These are phyloP conservation scores for Gastrodia elata DNA, from an alignment of 106 monocot species.

Conservation along the genomic window DNA sequence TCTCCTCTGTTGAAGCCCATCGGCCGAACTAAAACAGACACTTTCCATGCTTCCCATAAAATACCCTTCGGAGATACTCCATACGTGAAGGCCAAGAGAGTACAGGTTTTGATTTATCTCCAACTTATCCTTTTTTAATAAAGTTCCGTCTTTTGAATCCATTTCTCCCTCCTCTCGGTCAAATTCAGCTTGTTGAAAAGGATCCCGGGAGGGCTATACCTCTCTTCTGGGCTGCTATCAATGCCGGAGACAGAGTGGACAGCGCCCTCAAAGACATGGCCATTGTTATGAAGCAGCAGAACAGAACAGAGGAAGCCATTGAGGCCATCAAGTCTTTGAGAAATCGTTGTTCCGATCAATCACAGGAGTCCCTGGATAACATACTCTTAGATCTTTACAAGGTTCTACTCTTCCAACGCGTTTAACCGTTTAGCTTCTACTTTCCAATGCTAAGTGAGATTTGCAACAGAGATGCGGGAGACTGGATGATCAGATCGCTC, in stretches of 20 bases:
- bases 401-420: constrained; percentile 16
- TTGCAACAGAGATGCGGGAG: constrained; percentile 59
- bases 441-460: background rate
- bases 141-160: background rate
- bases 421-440: background rate
- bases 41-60: constrained; percentile 66
- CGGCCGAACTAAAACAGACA: constrained; percentile 21
- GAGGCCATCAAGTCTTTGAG: constrained; percentile 81
- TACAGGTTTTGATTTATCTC: constrained; percentile 45
- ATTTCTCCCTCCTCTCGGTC: background rate
- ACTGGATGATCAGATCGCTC: constrained; percentile 69
- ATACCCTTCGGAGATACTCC: constrained; percentile 86
- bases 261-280: constrained; percentile 94
- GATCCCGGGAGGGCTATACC: constrained; percentile 80
- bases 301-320: constrained; percentile 84
- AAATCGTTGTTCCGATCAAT: constrained; percentile 66
- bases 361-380: constrained; percentile 84
- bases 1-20: constrained; percentile 57
- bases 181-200: constrained; percentile 65
- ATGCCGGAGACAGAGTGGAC: constrained; percentile 77
- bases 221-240: constrained; percentile 86
- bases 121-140: background rate
- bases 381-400: constrained; percentile 90
- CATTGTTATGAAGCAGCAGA: constrained; percentile 96
- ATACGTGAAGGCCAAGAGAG: constrained; percentile 77